Conservation (phyloP, 805 yeast species). For the Lipomyces oligophaga region DNA sequence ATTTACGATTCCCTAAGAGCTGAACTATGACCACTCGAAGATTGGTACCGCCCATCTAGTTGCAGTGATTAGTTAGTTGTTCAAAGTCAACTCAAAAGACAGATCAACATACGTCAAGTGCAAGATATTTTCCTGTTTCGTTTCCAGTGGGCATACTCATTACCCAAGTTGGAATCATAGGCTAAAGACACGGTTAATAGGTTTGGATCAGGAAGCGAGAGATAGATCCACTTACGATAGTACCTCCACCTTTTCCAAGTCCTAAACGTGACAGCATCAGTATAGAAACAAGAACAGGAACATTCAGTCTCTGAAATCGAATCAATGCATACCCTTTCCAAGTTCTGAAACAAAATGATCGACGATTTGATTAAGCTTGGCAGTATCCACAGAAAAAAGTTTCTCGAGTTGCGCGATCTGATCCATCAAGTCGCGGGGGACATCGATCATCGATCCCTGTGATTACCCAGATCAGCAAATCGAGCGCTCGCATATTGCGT, state of each 20-base stretch:
- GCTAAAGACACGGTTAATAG: constrained; percentile 36
- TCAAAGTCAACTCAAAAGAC: neutral
- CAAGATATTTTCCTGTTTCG: constrained; percentile 85
- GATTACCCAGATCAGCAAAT: no score
- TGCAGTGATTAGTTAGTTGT: neutral
- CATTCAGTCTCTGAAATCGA: no score
- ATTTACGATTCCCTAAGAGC: constrained; percentile 76
- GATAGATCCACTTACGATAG: constrained; percentile 27
- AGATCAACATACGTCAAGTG: constrained; percentile 57
- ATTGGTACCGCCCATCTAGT: constrained; percentile 85
- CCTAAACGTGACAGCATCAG: constrained; percentile 11
- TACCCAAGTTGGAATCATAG: constrained; percentile 98
- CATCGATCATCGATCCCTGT: constrained; percentile 59
- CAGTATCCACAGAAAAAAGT: constrained; percentile 58
- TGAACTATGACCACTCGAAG: constrained; percentile 86
- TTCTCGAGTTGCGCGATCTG: constrained; percentile 58
- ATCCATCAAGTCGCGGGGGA: constrained; percentile 58
- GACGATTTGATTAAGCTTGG: constrained; percentile 60
- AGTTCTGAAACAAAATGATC: constrained; percentile 75
- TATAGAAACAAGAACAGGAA: neutral
- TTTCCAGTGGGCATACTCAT: constrained; percentile 88
- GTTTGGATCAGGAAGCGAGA: neutral
- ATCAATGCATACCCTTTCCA: constrained; percentile 70
- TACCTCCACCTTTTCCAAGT: constrained; percentile 33
- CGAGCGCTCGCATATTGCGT: no score